phyloP scores from a whole-genome alignment of 2,329 filamentous ascomycete genomes.

The Pseudogymnoascus sp. region DNA sequence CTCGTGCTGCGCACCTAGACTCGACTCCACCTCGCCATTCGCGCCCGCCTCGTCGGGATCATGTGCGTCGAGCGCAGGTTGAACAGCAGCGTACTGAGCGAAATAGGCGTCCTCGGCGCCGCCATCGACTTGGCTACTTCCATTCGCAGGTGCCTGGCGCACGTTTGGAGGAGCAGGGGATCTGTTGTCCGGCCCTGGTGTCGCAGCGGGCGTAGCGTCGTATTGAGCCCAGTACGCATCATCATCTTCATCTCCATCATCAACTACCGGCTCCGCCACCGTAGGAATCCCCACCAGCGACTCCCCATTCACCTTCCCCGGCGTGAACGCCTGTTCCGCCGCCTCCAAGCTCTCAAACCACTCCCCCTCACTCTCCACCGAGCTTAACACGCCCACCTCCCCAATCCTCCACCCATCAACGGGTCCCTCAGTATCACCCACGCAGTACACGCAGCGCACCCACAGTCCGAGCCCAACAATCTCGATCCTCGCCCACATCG shows the following conservation, averaged over 20 bases:
- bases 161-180: constrained; percentile 49
- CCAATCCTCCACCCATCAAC: constrained; percentile 63
- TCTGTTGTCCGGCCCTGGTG: constrained; percentile 45
- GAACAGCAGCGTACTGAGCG: constrained; percentile 67
- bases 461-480: constrained; percentile 53
- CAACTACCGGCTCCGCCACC: constrained; percentile 13
- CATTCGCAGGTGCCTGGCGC: constrained; percentile 15
- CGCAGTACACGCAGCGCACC: constrained; percentile 62
- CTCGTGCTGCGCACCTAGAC: constrained; percentile 28
- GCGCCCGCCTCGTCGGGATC: constrained; percentile 62
- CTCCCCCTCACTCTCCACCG: constrained; percentile 43
- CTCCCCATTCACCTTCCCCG: constrained; percentile 15
- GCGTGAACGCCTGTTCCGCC: constrained; percentile 49
- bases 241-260: constrained; percentile 48
- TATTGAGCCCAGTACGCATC: constrained; percentile 78
- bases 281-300: not conserved
- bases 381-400: constrained; percentile 56
- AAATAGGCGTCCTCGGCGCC: constrained; percentile 62
- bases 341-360: constrained; percentile 45
- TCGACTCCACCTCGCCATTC: constrained; percentile 35
- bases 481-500: constrained; percentile 58
- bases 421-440: constrained; percentile 45
- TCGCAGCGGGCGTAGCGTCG: constrained; percentile 59
- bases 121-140: constrained; percentile 10
- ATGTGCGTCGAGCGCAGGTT: constrained; percentile 72